phyloP scores from a whole-genome alignment of 805 yeast species.

The Wickerhamiella cacticola region DNA sequence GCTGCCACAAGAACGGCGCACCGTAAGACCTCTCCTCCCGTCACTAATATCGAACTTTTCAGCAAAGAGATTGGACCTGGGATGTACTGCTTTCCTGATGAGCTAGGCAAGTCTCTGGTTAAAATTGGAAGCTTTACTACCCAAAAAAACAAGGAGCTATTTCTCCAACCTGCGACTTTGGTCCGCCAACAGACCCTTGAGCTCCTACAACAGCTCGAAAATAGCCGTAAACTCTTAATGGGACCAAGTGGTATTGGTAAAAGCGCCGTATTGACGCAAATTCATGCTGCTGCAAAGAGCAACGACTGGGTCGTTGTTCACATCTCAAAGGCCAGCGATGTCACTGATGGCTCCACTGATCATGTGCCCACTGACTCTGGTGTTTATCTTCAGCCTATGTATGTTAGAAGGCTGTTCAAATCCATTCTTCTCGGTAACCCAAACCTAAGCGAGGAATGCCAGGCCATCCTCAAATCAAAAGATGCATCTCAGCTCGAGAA shows the following conservation, averaged over 20 bases:
- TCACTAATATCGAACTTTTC: constrained; percentile 11
- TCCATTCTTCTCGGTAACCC: constrained; percentile 40
- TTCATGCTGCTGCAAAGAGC: constrained; percentile 43
- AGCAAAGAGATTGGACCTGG: constrained; percentile 5
- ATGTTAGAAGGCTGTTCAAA: constrained; percentile 45
- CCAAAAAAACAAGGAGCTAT: constrained; percentile 21
- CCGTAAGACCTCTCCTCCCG: constrained; percentile 11
- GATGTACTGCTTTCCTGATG: constrained; percentile 18
- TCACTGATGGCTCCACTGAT: constrained; percentile 65
- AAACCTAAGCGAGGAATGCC: constrained; percentile 22
- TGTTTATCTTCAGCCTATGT: constrained; percentile 67
- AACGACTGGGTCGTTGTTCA: constrained; percentile 42
- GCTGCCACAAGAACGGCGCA: constrained; percentile 21
- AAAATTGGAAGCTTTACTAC: constrained; percentile 21
- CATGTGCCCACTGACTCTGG: constrained; percentile 41
- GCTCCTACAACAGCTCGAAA: neutral
- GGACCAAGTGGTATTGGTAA: constrained; percentile 58
- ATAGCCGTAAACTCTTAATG: constrained; percentile 14
- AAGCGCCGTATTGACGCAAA: constrained; percentile 57
- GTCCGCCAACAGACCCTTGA: constrained; percentile 15
- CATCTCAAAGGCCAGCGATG: constrained; percentile 45
- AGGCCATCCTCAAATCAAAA: constrained; percentile 13
- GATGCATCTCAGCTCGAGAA: constrained; percentile 13
- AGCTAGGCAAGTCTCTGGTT: constrained; percentile 16
- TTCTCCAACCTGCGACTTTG: constrained; percentile 14